These are phyloP conservation scores for Paraleonurus japonicus DNA, from an alignment of 257 asterid genomes.

Conservation along the genomic window DNA sequence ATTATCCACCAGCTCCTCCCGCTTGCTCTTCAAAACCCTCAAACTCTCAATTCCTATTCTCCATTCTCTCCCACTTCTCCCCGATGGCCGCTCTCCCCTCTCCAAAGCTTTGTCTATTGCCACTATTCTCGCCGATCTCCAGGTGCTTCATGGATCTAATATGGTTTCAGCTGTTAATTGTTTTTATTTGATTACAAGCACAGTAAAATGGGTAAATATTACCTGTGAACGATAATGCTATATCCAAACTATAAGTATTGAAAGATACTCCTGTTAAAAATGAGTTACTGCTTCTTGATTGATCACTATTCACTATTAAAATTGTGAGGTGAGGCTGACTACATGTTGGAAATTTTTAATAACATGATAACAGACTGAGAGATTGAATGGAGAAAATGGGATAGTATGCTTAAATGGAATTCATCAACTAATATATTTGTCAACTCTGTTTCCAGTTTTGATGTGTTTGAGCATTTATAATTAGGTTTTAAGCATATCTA, in stretches of 20 bases:
- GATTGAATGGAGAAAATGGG: not conserved
- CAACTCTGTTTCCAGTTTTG: not conserved
- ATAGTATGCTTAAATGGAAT: not conserved
- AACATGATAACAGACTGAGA: not conserved
- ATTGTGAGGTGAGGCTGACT: not conserved
- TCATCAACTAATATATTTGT: not conserved
- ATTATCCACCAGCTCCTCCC: slow-evolving; percentile 60
- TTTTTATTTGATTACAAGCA: too few species aligned
- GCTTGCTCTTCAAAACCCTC: slow-evolving; percentile 71
- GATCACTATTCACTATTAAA: not conserved
- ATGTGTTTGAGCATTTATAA: not conserved
- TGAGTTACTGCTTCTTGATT: not conserved
- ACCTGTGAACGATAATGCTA: not conserved
- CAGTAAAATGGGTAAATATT: too few species aligned
- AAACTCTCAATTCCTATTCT: slow-evolving; percentile 82
- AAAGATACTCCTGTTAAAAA: not conserved
- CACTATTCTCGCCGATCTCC: slow-evolving; percentile 79
- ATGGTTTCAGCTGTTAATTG: not conserved
- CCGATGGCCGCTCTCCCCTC: slow-evolving; percentile 76
- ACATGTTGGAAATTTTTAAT: too few species aligned
- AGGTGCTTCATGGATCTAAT: slow-evolving; percentile 37
- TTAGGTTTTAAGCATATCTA: not conserved
- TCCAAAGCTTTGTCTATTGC: slow-evolving; percentile 79
- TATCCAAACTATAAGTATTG: not conserved
- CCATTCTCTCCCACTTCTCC: slow-evolving; percentile 59